phyloP scores from a whole-genome alignment of 2,329 filamentous ascomycete genomes.

The Cordyceps tenuipes region DNA sequence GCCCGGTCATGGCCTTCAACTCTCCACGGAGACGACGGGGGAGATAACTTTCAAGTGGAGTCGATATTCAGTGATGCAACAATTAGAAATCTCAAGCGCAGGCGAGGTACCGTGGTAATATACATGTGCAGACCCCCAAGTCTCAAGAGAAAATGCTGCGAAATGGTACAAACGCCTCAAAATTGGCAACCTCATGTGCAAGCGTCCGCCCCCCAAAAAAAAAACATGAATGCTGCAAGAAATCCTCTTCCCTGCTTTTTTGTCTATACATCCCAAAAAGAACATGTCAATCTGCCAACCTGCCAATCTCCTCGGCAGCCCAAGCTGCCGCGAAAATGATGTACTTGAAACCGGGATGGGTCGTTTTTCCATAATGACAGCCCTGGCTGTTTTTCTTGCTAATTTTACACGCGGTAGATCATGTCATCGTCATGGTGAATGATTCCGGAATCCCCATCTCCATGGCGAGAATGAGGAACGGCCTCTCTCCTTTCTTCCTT shows the following conservation, averaged over 20 bases:
- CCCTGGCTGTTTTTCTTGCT: not conserved
- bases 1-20: too few species aligned
- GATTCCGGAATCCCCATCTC: not conserved
- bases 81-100: conserved; percentile 9
- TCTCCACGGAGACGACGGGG: too few species aligned
- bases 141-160: conserved; percentile 3
- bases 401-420: conserved; percentile 7
- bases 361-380: not conserved
- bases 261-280: conserved; percentile 6
- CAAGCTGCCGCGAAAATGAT: not conserved
- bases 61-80: conserved; percentile 9
- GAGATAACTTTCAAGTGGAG: conserved; percentile 6
- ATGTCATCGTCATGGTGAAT: conserved; percentile 7
- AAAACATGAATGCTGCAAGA: not conserved
- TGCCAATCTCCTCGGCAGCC: not conserved
- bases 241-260: not conserved
- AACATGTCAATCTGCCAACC: not conserved
- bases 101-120: conserved; percentile 8
- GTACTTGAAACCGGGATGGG: not conserved
- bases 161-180: conserved; percentile 9
- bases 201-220: not conserved
- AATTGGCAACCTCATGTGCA: conserved; percentile 4
- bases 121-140: conserved; percentile 9
- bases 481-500: not conserved
- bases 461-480: not conserved